phyloP scores from a whole-genome alignment of 2,329 filamentous ascomycete species.

The Talaromyces islandicus region DNA sequence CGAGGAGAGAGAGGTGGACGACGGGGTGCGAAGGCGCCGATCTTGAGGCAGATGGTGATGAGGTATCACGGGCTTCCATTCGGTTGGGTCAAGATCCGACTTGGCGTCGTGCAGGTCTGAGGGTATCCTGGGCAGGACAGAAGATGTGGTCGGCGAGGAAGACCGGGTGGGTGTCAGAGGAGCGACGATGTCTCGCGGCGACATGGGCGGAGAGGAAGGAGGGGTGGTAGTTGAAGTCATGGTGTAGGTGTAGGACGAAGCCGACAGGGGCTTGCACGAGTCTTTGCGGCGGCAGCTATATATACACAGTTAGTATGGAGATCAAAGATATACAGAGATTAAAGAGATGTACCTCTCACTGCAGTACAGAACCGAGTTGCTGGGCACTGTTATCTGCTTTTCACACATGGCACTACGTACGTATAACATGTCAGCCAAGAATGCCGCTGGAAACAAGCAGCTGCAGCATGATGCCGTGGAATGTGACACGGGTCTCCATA shows the following conservation, averaged over 20 bases:
- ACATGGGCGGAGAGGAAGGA: conserved; percentile 30
- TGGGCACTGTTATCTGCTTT: conserved; percentile 58
- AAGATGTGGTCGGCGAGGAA: neutral
- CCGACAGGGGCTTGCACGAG: conserved; percentile 39
- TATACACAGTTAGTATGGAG: neutral
- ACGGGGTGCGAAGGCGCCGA: neutral
- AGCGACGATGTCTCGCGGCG: conserved; percentile 30
- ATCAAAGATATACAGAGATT: neutral
- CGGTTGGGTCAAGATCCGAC: conserved; percentile 44
- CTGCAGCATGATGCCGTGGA: conserved; percentile 1
- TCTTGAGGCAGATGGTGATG: neutral
- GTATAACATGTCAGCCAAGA: conserved; percentile 19
- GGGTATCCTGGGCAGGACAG: conserved; percentile 30
- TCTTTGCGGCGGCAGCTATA: conserved; percentile 43
- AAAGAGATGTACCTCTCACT: conserved; percentile 50
- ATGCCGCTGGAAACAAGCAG: neutral
- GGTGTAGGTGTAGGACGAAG: conserved; percentile 27
- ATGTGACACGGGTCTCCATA: conserved; percentile 9
- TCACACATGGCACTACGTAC: conserved; percentile 55
- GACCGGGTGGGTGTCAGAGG: conserved; percentile 28
- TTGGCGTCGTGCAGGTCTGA: conserved; percentile 30
- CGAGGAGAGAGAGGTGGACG: conserved; percentile 5
- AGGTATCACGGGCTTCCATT: conserved; percentile 44
- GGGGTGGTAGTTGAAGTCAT: conserved; percentile 22
- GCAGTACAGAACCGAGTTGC: conserved; percentile 57